Evolutionary conservation across 805 yeast species (phyloP).

Genomic region (Cyberlindnera euphorbiae): DNA sequence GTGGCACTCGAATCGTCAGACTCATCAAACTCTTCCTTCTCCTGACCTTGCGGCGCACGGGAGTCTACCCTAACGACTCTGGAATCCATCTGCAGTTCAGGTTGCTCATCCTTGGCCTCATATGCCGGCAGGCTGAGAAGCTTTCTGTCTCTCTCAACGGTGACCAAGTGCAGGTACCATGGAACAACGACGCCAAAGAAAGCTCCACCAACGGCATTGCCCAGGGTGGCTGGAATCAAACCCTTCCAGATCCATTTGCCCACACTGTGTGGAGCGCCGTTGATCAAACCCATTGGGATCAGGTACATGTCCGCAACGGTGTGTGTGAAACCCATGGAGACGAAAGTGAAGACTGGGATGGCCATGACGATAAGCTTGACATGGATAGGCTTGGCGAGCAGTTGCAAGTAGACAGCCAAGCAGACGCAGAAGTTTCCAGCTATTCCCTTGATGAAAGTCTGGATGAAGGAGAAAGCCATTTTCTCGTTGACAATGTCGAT

Average conservation of each 20-base stretch:
- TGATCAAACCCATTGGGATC: slow-evolving; percentile 60
- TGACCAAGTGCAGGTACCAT: slow-evolving; percentile 67
- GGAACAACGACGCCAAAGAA: slow-evolving; percentile 62
- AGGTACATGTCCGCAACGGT: slow-evolving; percentile 80
- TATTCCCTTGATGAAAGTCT: slow-evolving; percentile 63
- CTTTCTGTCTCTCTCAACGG: slow-evolving; percentile 66
- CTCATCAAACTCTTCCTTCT: slow-evolving; percentile 1
- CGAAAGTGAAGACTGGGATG: slow-evolving; percentile 73
- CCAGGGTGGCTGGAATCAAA: slow-evolving; percentile 64
- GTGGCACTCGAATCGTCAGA: slow-evolving; percentile 6
- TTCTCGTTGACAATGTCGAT: slow-evolving; percentile 38
- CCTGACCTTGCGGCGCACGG: slow-evolving; percentile 10
- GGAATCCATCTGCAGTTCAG: slow-evolving; percentile 71
- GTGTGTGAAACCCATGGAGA: slow-evolving; percentile 73
- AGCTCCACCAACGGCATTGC: slow-evolving; percentile 77
- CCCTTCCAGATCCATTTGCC: slow-evolving; percentile 69
- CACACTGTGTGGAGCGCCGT: slow-evolving; percentile 59
- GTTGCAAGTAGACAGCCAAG: slow-evolving; percentile 69
- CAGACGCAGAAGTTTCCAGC: slow-evolving; percentile 79
- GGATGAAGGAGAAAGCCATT: slow-evolving; percentile 46
- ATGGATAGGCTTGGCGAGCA: slow-evolving; percentile 75
- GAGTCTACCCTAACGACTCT: slow-evolving; percentile 57
- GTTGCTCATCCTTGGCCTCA: slow-evolving; percentile 76
- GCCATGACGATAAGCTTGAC: slow-evolving; percentile 62
- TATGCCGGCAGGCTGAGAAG: slow-evolving; percentile 58